Base-by-base conservation (phyloP, 1,284 basidiomycete genomes). In the Moniliella sp. region DNA sequence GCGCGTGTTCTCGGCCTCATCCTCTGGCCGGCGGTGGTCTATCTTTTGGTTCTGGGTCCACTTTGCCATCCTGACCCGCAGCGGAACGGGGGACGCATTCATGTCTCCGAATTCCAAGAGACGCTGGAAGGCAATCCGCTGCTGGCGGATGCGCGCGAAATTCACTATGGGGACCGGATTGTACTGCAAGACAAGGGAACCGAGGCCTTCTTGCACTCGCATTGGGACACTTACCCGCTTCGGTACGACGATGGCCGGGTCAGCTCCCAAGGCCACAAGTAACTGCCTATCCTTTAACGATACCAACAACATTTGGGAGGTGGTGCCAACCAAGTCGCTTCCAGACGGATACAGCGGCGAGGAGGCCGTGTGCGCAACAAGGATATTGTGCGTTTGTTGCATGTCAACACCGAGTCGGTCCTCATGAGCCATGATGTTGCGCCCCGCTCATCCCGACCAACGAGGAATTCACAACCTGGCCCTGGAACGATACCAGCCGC, bases 101-200 rank as follows among this genome's bases (percentile, higher is more conserved):
- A 97, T 97, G 91, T 84, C 78, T 53, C 88, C 9, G 75, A 76
- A 5, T 99, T 99, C 73, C 91, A 99, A 63, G 83, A 97, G 65
- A 93, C 86, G 3, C 68, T 99, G 23, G 62, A 68, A 15, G 86
- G 84, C 19, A 97, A 93, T 53, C 83, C 93, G 48, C 69, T 97
- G 61, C 66, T 94, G 30, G 61, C 88, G 43, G 78, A 79, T 50
- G 76, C 81, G 39, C 76, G 84, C 26, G 88, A 94, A 55, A 75
- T 97, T 45, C 78, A 76, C 43, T 97, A 93, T 62, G 81, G 72
- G 49, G 91, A 99, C 58, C 75, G 73, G 5, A 64, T 97, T 46
- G 78, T 78, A 0, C 66, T 97, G 41, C 73, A 73, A 50, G 88
- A 97, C 68, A 83, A 80, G 61, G 79, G 83, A 40, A 80, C 84